Evolutionary conservation across 345 rosid species (phyloP).

Genomic region (Ailanthus altissimus): DNA sequence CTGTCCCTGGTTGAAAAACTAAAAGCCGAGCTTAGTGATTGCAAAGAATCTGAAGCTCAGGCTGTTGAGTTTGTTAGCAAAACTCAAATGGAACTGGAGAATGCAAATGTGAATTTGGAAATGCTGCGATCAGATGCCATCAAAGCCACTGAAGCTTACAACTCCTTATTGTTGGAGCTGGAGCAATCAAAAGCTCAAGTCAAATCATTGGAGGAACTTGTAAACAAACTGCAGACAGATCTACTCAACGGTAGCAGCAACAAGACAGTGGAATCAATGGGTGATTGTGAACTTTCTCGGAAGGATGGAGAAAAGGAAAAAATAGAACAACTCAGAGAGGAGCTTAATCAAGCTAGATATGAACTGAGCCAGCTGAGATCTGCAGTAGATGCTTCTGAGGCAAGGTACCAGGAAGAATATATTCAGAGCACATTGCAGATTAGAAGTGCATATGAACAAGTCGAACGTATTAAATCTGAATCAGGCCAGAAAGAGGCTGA

Average conservation of each 20-base stretch:
- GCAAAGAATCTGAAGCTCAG: constrained; percentile 75
- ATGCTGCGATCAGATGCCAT: constrained; percentile 57
- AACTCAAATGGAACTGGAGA: constrained; percentile 65
- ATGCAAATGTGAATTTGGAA: constrained; percentile 59
- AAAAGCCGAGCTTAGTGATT: constrained; percentile 56
- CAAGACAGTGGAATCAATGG: constrained; percentile 6
- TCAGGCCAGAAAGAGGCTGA: constrained; percentile 55
- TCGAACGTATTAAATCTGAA: constrained; percentile 54
- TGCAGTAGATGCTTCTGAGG: constrained; percentile 71
- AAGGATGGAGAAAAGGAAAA: constrained; percentile 39
- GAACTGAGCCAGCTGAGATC: constrained; percentile 70
- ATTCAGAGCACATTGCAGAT: constrained; percentile 86
- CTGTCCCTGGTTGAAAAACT: constrained; percentile 66
- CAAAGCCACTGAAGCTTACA: constrained; percentile 65
- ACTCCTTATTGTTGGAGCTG: constrained; percentile 54
- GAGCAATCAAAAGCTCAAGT: constrained; percentile 65
- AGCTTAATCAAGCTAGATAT: constrained; percentile 48
- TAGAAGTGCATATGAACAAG: constrained; percentile 77
- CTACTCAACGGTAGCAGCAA: constrained; percentile 17
- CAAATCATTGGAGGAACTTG: constrained; percentile 63
- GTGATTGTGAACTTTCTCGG: constrained; percentile 8
- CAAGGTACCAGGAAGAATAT: constrained; percentile 84
- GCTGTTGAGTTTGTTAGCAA: constrained; percentile 58
- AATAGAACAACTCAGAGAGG: constrained; percentile 49
- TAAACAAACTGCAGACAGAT: constrained; percentile 54